Evolutionary conservation across 495 filamentous ascomycete genomes (phyloP).

Genomic region (Lophiotrema nucula): DNA sequence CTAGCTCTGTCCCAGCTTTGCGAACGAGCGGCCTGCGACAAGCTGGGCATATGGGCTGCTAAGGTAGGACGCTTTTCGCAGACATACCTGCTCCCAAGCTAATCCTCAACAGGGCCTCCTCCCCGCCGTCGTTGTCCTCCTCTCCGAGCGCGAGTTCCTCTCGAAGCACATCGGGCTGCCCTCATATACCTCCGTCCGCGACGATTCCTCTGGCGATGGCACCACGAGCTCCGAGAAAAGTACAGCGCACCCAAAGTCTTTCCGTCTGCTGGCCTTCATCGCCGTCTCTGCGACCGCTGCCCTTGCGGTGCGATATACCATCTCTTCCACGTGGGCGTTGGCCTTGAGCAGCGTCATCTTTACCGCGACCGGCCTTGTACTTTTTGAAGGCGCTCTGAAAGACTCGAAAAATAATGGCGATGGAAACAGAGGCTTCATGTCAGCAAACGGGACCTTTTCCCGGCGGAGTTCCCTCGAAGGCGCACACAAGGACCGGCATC

Average conservation of each 20-base stretch:
- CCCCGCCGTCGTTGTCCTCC: constrained; percentile 21
- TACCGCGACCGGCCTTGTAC: constrained; percentile 18
- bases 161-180: constrained; percentile 8
- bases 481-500: constrained; percentile 18
- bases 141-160: constrained; percentile 23
- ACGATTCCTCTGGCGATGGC: constrained; percentile 6
- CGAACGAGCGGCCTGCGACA: constrained; percentile 36
- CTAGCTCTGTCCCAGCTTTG: constrained; percentile 38
- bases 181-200: not conserved
- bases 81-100: too few relatives aligned
- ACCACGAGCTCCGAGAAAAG: constrained; percentile 1
- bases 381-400: constrained; percentile 31
- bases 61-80: too few relatives aligned
- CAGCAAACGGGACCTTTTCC: constrained; percentile 32
- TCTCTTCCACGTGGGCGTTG: constrained; percentile 21
- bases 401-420: constrained; percentile 14
- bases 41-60: constrained; percentile 37
- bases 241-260: constrained; percentile 3
- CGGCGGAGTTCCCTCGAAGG: constrained; percentile 17
- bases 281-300: constrained; percentile 21
- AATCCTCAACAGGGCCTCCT: constrained; percentile 19
- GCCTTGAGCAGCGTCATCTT: constrained; percentile 30
- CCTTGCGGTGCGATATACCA: constrained; percentile 24
- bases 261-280: constrained; percentile 16
- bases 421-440: constrained; percentile 25